Percentiles rank a stretch among this genome's conserved stretches.
Evolutionary conservation across 257 asterid genomes (phyloP).

Genomic region (Voacanga thouarsii): DNA sequence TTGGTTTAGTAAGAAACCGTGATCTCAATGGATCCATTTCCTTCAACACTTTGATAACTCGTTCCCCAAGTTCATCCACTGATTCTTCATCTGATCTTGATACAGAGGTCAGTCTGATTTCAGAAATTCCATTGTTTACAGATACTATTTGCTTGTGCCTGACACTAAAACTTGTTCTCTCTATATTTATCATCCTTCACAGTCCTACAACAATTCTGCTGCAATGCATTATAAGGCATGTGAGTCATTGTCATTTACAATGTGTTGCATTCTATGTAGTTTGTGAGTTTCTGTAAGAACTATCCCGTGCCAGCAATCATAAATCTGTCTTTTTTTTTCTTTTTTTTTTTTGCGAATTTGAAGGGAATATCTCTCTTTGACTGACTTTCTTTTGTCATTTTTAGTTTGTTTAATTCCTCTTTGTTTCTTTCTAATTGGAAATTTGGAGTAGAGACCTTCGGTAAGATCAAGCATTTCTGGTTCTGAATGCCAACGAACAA

Average conservation of each 20-base stretch:
- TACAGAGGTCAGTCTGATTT: constrained; percentile 43
- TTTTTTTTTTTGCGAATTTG: background rate
- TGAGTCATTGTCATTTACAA: background rate
- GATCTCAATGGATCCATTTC: constrained; percentile 57
- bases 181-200: background rate
- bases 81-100: constrained; percentile 77
- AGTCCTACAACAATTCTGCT: no score
- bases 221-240: background rate
- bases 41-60: constrained; percentile 53
- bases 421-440: background rate
- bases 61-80: constrained; percentile 45
- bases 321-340: background rate
- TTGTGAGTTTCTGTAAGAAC: no score
- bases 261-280: background rate
- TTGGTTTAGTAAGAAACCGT: constrained; percentile 41
- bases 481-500: background rate
- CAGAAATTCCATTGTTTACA: background rate
- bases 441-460: background rate
- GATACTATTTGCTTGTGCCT: background rate
- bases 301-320: background rate
- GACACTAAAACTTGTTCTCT: background rate
- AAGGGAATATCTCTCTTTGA: background rate
- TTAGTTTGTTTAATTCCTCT: background rate
- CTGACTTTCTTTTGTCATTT: background rate
- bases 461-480: background rate